Evolutionary conservation across 306 rosid species (phyloP).

Genomic region (Mucuna pruriens): DNA sequence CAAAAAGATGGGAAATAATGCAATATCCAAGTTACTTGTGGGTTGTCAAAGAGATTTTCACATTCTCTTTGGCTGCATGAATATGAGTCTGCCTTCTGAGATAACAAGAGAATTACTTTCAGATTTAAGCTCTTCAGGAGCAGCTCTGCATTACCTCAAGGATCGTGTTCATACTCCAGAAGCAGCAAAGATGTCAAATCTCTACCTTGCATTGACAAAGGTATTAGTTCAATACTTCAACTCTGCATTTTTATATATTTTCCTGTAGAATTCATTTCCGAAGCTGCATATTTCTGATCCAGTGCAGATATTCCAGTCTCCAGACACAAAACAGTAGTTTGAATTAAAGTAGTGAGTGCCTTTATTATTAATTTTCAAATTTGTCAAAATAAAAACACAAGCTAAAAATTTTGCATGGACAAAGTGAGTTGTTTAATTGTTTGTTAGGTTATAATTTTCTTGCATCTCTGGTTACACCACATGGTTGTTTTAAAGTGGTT

Average conservation of each 20-base stretch:
- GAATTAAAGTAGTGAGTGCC: neutral
- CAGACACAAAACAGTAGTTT: neutral
- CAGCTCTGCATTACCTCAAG: slow-evolving; percentile 39
- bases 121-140: slow-evolving; percentile 54
- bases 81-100: slow-evolving; percentile 48
- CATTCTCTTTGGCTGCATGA: slow-evolving; percentile 74
- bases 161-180: slow-evolving; percentile 54
- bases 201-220: slow-evolving; percentile 72
- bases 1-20: slow-evolving; percentile 55
- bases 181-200: slow-evolving; percentile 68
- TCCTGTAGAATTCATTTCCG: slow-evolving; percentile 14
- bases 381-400: neutral
- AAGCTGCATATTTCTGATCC: slow-evolving; percentile 6
- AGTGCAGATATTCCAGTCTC: neutral
- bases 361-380: neutral
- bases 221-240: slow-evolving; percentile 50
- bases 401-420: neutral
- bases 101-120: slow-evolving; percentile 46
- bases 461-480: neutral
- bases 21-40: slow-evolving; percentile 65
- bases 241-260: slow-evolving; percentile 14
- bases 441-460: neutral
- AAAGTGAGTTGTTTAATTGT: neutral
- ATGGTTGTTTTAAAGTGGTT: neutral
- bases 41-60: slow-evolving; percentile 73